Evolutionary conservation across 805 yeast species (phyloP), one percentile per base, ranked within the genome.

Genomic region (Suhomyces prunicola): DNA sequence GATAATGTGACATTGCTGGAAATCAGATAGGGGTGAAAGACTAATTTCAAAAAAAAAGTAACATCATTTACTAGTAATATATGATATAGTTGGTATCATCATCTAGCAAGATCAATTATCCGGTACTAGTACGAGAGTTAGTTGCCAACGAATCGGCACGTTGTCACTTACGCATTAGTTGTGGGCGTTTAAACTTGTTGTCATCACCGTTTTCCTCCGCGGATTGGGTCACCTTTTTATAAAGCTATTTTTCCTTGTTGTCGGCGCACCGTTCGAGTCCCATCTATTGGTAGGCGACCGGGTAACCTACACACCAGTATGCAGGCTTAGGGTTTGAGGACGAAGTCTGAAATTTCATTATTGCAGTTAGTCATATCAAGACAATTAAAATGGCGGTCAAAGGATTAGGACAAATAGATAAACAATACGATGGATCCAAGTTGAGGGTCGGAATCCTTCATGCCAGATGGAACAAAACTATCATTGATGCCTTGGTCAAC

Each of bases 11-110:
- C 41, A 15, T n/a, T 36, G 41, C 41, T 36, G 10, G 6, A 40
- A 33, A 61, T 87, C 94, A 88, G 96, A 88, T 88, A 88, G 96
- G 96, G 89, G 96, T 89, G 93, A 88, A 88, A 88, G 94, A 88
- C 90, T 76, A 74, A 40, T 19, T 47, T 47, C 35, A 29, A 29
- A 24, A n/a, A 45, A 24, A 39, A 15, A 50, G 44, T 49, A 45
- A 50, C 50, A 51, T 49, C 57, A 56, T 50, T 36, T 42, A 35
- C 33, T 49, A 49, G 51, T 49, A 49, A 47, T 29, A 41, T 41
- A 27, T 26, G 45, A 41, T 41, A 49, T 19, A 29, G 41, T 36
- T 24, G 26, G 39, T 50, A 50, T 55, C 54, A 55, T 55, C 54
- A 53, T 44, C 17, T 22, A 15, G 33, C 44, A 39, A 27, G 36